phyloP scores from a whole-genome alignment of 1,139 yeast genomes.

The Candida sanyaensis region DNA sequence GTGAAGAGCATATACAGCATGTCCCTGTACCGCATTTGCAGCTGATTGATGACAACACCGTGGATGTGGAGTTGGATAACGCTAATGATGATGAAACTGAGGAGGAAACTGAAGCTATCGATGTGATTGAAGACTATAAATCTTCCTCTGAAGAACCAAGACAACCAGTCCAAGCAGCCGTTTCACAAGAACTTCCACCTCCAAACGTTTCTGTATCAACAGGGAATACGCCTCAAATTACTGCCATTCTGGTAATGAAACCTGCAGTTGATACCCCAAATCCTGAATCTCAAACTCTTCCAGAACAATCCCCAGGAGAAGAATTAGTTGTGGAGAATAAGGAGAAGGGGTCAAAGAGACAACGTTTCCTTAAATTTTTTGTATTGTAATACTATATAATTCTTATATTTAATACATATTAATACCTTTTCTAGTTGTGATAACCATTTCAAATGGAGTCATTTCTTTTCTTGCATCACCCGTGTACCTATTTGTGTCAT shows the following conservation, averaged over 20 bases:
- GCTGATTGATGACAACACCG: neutral
- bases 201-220: neutral
- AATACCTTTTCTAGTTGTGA: too few species aligned
- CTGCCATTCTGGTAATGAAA: neutral
- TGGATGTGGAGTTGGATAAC: neutral
- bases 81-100: neutral
- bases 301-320: neutral
- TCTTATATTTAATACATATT: too few species aligned
- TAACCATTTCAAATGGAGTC: neutral
- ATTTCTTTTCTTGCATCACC: neutral
- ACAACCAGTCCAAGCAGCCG: neutral
- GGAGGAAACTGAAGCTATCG: neutral
- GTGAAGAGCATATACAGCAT: neutral
- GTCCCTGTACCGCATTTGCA: slow-evolving; percentile 1
- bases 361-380: neutral
- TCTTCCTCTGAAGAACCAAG: neutral
- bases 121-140: neutral
- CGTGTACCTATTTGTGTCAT: neutral
- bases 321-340: neutral
- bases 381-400: neutral
- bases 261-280: neutral
- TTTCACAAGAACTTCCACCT: neutral
- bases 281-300: neutral
- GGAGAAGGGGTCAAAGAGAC: neutral
- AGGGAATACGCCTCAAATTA: neutral